A percentile compares a stretch with the other conserved stretches of the same genome.
Evolutionary conservation across 192 early-diverging fungal species (phyloP).

Genomic region (Linnemannia schmuckeri): DNA sequence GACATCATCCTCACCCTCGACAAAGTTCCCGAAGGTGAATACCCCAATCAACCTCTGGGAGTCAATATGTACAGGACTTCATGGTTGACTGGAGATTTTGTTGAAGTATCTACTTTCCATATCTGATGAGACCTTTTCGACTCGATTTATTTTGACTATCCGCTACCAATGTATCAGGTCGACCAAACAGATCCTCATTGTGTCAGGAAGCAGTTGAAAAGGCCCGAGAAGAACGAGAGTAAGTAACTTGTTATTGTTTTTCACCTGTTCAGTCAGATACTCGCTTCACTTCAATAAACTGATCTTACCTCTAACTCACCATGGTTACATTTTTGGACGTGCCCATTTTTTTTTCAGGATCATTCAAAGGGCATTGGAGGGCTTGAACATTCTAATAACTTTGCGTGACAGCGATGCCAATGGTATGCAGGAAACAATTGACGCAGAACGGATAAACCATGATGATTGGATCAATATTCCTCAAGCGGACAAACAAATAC

Average conservation of each 20-base stretch:
- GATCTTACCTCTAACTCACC: background rate
- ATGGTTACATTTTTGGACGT: background rate
- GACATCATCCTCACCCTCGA: slow-evolving; percentile 17
- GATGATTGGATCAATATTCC: background rate
- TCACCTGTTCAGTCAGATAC: background rate
- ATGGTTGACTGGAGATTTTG: background rate
- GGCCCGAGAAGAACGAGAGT: slow-evolving; percentile 36
- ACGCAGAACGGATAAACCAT: background rate
- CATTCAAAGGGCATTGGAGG: slow-evolving; percentile 39
- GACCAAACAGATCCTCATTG: slow-evolving; percentile 20
- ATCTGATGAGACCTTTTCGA: background rate
- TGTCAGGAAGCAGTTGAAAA: slow-evolving; percentile 47
- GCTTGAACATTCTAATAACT: slow-evolving; percentile 20
- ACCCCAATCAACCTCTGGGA: background rate
- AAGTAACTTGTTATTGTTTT: background rate
- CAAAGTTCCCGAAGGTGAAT: slow-evolving; percentile 31
- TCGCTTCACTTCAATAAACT: background rate
- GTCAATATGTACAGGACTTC: background rate
- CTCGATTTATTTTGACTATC: background rate
- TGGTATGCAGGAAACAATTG: slow-evolving; percentile 1
- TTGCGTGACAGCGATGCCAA: slow-evolving; percentile 33
- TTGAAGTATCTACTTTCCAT: background rate
- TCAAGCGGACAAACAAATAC: background rate
- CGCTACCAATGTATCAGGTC: slow-evolving; percentile 21
- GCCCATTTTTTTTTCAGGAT: slow-evolving; percentile 15